Evolutionary conservation across 2,329 filamentous ascomycete genomes (phyloP).

Genomic region (Epichloe aotearoae): DNA sequence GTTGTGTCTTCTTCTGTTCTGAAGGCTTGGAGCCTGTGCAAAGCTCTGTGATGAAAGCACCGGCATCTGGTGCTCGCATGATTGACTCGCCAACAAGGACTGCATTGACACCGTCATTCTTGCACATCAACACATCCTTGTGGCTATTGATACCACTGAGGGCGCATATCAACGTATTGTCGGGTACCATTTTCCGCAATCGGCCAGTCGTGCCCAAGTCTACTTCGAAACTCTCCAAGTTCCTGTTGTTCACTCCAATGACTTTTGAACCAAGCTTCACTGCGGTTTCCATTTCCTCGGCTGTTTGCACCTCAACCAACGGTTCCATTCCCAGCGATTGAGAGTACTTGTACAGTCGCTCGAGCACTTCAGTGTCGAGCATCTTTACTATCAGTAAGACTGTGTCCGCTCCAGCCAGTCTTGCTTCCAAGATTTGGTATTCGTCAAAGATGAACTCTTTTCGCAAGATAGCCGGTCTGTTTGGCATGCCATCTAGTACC

Average conservation of each 20-base stretch:
- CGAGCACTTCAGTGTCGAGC: constrained; percentile 64
- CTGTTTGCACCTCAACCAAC: constrained; percentile 89
- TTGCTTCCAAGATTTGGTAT: constrained; percentile 92
- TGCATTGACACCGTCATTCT: constrained; percentile 79
- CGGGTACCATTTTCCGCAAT: constrained; percentile 73
- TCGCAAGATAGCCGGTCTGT: constrained; percentile 78
- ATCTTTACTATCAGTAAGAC: constrained; percentile 97
- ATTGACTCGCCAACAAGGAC: constrained; percentile 91
- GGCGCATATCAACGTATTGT: constrained; percentile 79
- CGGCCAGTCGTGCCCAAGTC: constrained; percentile 86
- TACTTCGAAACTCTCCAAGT: constrained; percentile 92
- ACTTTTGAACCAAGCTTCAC: constrained; percentile 77
- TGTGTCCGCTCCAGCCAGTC: constrained; percentile 86
- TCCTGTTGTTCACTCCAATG: constrained; percentile 95
- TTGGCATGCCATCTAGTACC: constrained; percentile 80
- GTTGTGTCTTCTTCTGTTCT: constrained; percentile 21
- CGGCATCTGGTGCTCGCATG: constrained; percentile 79
- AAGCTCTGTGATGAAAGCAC: constrained; percentile 70
- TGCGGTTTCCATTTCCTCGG: constrained; percentile 82
- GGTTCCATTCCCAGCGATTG: constrained; percentile 91
- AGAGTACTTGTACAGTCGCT: constrained; percentile 76
- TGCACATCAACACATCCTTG: constrained; percentile 77
- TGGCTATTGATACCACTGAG: constrained; percentile 86
- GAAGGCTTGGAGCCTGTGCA: constrained; percentile 44
- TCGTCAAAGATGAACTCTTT: constrained; percentile 98